Percentiles rank a stretch among this genome's conserved stretches.
These are phyloP conservation scores for Suhomyces canberraensis DNA, from an alignment of 805 yeast species.

Conservation along the genomic window DNA sequence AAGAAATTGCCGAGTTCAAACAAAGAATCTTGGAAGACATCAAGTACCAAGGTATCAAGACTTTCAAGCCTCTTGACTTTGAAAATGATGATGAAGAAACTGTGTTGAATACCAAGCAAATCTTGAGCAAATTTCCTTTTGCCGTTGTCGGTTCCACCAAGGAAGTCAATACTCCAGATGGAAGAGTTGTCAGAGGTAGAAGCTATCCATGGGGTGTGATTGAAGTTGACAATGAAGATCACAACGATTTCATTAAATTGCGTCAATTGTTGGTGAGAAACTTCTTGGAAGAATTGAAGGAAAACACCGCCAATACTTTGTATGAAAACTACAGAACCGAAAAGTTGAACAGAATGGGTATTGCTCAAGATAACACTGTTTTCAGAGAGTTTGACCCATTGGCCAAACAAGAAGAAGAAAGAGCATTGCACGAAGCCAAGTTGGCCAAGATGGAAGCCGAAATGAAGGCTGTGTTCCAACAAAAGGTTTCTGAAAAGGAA, in stretches of 20 bases:
- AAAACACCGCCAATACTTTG: constrained; percentile 67
- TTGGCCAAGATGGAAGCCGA: constrained; percentile 92
- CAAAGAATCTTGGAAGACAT: constrained; percentile 75
- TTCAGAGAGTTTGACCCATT: constrained; percentile 94
- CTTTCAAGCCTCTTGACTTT: constrained; percentile 72
- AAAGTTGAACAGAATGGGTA: constrained; percentile 77
- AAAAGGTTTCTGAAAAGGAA: constrained; percentile 94
- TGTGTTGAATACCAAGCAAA: constrained; percentile 56
- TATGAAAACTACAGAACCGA: constrained; percentile 89
- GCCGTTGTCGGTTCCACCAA: constrained; percentile 91
- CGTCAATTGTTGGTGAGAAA: constrained; percentile 86
- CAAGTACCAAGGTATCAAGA: constrained; percentile 63
- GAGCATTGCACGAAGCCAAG: constrained; percentile 88
- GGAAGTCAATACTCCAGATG: constrained; percentile 67
- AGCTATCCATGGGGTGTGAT: constrained; percentile 95
- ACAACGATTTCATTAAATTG: constrained; percentile 85
- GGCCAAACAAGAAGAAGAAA: constrained; percentile 89
- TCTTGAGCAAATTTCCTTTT: constrained; percentile 76
- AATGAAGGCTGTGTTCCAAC: constrained; percentile 95
- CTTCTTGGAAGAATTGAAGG: constrained; percentile 91
- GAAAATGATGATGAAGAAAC: constrained; percentile 87
- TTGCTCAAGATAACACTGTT: constrained; percentile 88
- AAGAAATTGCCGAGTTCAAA: constrained; percentile 77
- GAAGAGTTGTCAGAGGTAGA: constrained; percentile 85
- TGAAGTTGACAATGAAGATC: constrained; percentile 92